phyloP scores from a whole-genome alignment of 768 basidiomycete genomes.

The Tylopilus plumbeoviolaceoides region DNA sequence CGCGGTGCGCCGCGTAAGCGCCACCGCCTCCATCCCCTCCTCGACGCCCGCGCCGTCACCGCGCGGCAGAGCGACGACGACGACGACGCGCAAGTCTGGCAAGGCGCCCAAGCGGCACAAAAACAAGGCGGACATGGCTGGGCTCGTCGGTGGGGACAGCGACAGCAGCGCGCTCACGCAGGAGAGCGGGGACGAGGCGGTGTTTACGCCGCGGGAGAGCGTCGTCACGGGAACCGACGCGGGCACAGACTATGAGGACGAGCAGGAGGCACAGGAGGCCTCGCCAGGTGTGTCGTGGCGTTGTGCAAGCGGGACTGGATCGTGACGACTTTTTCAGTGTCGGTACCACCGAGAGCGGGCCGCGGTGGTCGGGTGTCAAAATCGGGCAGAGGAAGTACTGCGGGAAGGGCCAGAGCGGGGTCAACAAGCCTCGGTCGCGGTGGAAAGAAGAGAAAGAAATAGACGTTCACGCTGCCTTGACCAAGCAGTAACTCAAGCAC shows the following conservation, averaged over 20 bases:
- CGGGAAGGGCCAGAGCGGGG: constrained; percentile 27
- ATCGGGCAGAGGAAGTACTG: constrained; percentile 19
- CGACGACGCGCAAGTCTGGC: constrained; percentile 32
- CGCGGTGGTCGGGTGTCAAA: constrained; percentile 29
- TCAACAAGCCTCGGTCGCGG: constrained; percentile 21
- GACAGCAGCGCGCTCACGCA: constrained; percentile 82
- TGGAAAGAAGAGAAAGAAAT: constrained; percentile 32
- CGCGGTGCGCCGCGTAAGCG: constrained; percentile 57
- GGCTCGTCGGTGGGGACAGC: constrained; percentile 76
- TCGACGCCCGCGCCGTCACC: constrained; percentile 57
- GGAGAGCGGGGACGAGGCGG: constrained; percentile 73
- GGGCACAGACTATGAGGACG: constrained; percentile 71
- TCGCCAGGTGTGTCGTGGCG: constrained; percentile 48
- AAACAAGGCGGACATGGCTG: constrained; percentile 56
- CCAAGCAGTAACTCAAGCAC: neutral
- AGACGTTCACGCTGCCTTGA: constrained; percentile 5
- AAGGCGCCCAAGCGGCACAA: constrained; percentile 45
- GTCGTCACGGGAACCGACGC: constrained; percentile 68
- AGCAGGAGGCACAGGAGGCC: constrained; percentile 57
- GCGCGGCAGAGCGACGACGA: constrained; percentile 34
- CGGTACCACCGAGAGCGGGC: constrained; percentile 16
- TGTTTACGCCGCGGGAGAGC: constrained; percentile 61
- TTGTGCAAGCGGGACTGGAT: neutral
- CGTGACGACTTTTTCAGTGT: constrained; percentile 17
- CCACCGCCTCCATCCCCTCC: constrained; percentile 50